Conservation (phyloP, 2,329 filamentous ascomycete species). For the Tolypocladium capitatum region DNA sequence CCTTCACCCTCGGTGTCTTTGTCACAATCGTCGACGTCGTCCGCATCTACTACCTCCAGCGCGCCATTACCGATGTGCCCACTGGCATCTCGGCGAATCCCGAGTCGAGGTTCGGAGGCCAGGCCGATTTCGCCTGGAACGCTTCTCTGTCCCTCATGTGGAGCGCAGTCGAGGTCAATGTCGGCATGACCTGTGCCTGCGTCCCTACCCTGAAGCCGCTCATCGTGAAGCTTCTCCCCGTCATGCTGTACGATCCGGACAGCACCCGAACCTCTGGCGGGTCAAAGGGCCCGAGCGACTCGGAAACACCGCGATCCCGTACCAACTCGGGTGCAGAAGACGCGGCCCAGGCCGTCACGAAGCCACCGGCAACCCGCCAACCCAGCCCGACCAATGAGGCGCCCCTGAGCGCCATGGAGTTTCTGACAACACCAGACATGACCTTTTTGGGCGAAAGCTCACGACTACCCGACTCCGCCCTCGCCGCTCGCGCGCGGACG, state of each 20-base stretch:
- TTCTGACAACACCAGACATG: slow-evolving; percentile 30
- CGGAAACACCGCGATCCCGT: slow-evolving; percentile 14
- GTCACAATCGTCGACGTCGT: slow-evolving; percentile 81
- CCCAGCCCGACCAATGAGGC: slow-evolving; percentile 11
- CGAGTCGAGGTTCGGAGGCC: slow-evolving; percentile 35
- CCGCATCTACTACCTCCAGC: slow-evolving; percentile 78
- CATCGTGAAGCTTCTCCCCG: slow-evolving; percentile 49
- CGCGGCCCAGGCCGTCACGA: not conserved
- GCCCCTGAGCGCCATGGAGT: slow-evolving; percentile 27
- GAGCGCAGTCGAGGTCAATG: slow-evolving; percentile 82
- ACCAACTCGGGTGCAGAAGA: slow-evolving; percentile 1
- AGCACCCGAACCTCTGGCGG: slow-evolving; percentile 18
- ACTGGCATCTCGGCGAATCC: slow-evolving; percentile 21
- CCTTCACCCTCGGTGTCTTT: slow-evolving; percentile 78
- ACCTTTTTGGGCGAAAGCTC: slow-evolving; percentile 1
- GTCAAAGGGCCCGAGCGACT: slow-evolving; percentile 17
- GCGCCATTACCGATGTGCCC: slow-evolving; percentile 40
- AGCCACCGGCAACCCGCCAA: slow-evolving; percentile 1
- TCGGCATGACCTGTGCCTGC: slow-evolving; percentile 81
- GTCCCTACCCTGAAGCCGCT: slow-evolving; percentile 88
- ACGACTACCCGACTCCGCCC: not conserved
- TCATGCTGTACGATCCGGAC: slow-evolving; percentile 40
- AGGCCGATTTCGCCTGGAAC: slow-evolving; percentile 52
- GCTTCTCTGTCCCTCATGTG: slow-evolving; percentile 82
- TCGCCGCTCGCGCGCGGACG: slow-evolving; percentile 11